Evolutionary conservation across 352 stramenopile genomes (phyloP), one percentile per base, ranked within the genome.

Genomic region (Saprolegnia parasitica): DNA sequence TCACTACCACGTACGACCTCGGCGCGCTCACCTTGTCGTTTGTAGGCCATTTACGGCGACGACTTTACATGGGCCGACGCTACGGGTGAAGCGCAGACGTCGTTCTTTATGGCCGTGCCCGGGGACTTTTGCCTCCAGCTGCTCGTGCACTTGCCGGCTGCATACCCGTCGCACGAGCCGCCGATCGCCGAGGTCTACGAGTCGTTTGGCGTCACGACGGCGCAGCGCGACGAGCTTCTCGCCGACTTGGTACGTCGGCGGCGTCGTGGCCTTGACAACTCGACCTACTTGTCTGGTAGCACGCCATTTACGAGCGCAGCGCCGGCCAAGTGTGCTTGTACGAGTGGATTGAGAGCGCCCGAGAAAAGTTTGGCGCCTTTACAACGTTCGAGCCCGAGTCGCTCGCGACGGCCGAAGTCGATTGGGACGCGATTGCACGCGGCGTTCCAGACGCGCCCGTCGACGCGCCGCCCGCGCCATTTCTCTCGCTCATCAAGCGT

Each of bases 321-420:
- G 84, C 73, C n/a, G 82, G 83, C 11, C 84, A 93, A 71, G 84
- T 90, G 45, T 95, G 87, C 75, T 77, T 95, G 0, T 95, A 95
- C 67, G 84, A 95, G 71, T 95, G 87, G 87, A 87, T 93, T 46
- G 87, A 91, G 72, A 79, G 82, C 71, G 84, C 91, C 24, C 84
- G 84, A 16, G 87, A 95, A 54, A 83, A 78, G 54, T 92, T 89
- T 61, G 75, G 72, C 10, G 24, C 49, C 18, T 62, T 62, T 62
- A 42, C 50, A 0, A 61, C 46, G 3, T 60, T 35, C 37, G 63
- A 70, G 37, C 29, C 49, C 20, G 35, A 40, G 29, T 63, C 63
- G 20, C 50, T 70, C 13, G 50, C 23, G 18, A 42, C 35, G 9
- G 52, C 35, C 13, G 24, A 60, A 9, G 63, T 61, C 39, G 63